A percentile compares a stretch with the other conserved stretches of the same genome.
phyloP scores from a whole-genome alignment of 1,284 basidiomycete species.

The Naganishia sp. region DNA sequence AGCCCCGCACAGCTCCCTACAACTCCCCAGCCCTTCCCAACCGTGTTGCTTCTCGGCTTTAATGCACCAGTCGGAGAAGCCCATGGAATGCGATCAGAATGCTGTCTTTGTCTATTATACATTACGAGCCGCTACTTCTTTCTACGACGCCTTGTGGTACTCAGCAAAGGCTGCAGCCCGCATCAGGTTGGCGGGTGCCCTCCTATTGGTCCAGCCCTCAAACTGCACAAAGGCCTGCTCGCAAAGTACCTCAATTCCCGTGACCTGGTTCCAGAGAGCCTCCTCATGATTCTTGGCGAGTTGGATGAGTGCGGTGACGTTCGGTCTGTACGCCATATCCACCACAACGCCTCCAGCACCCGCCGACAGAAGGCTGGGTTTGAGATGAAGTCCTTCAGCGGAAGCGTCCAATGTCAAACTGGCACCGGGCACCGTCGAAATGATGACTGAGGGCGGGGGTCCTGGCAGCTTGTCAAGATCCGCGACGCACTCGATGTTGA shows the following conservation, averaged over 20 bases:
- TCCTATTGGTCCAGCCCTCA: constrained; percentile 70
- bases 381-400: constrained; percentile 60
- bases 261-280: constrained; percentile 65
- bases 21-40: no score
- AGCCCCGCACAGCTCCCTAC: no score
- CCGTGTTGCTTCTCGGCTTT: neutral
- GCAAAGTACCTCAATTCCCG: constrained; percentile 78
- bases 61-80: neutral
- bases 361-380: constrained; percentile 53
- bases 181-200: constrained; percentile 47
- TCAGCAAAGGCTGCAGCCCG: constrained; percentile 27
- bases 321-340: constrained; percentile 90
- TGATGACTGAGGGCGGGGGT: constrained; percentile 67
- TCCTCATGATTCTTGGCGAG: constrained; percentile 50
- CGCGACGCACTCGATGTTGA: constrained; percentile 62
- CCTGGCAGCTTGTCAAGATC: constrained; percentile 63
- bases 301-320: constrained; percentile 55
- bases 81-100: neutral
- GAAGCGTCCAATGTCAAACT: constrained; percentile 59
- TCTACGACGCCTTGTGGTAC: constrained; percentile 24
- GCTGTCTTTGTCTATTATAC: neutral
- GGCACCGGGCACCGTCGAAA: constrained; percentile 81
- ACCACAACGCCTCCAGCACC: constrained; percentile 67
- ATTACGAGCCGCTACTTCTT: neutral
- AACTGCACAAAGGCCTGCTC: constrained; percentile 88